A percentile compares a stretch with the other conserved stretches of the same genome.
These are phyloP conservation scores for Penicillium sp. DNA, from an alignment of 2,329 filamentous ascomycete genomes.

Conservation along the genomic window DNA sequence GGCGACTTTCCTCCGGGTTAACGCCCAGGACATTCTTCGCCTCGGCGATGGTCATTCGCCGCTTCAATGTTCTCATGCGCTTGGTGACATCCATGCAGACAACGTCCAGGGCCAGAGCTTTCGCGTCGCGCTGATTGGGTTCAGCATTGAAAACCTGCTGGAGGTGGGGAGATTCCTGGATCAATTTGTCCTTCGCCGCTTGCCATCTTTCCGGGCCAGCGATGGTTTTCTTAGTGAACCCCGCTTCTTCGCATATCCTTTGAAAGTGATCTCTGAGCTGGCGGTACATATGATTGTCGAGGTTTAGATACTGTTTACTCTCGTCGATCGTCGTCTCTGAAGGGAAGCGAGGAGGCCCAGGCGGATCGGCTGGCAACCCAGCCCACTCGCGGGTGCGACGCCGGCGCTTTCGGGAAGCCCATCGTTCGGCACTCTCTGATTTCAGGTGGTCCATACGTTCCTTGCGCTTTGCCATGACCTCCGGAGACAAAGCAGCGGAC, in stretches of 20 bases:
- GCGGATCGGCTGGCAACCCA: slow-evolving; percentile 62
- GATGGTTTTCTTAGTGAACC: slow-evolving; percentile 69
- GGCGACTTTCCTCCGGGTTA: slow-evolving; percentile 63
- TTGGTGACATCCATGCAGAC: slow-evolving; percentile 81
- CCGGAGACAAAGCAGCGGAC: slow-evolving; percentile 40
- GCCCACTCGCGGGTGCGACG: slow-evolving; percentile 65
- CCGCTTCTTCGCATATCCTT: slow-evolving; percentile 62
- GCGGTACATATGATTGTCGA: slow-evolving; percentile 62
- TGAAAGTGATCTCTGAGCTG: slow-evolving; percentile 64
- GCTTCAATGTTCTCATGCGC: slow-evolving; percentile 62
- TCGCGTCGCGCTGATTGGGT: slow-evolving; percentile 56
- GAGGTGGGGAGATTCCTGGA: slow-evolving; percentile 62
- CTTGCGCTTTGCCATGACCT: slow-evolving; percentile 51
- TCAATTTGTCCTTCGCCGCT: slow-evolving; percentile 61
- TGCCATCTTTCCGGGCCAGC: slow-evolving; percentile 72
- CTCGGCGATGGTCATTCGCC: slow-evolving; percentile 66
- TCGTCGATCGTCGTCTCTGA: slow-evolving; percentile 80
- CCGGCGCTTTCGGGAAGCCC: slow-evolving; percentile 61
- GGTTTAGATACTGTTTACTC: slow-evolving; percentile 63
- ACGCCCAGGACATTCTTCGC: slow-evolving; percentile 68
- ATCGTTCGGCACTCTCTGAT: slow-evolving; percentile 58
- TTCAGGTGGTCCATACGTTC: slow-evolving; percentile 54
- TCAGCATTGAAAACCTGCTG: slow-evolving; percentile 58
- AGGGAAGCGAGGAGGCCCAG: slow-evolving; percentile 67
- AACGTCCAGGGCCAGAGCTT: slow-evolving; percentile 67